Conservation (phyloP, 108 stramenopile species). For the Cyclotella atomus region DNA sequence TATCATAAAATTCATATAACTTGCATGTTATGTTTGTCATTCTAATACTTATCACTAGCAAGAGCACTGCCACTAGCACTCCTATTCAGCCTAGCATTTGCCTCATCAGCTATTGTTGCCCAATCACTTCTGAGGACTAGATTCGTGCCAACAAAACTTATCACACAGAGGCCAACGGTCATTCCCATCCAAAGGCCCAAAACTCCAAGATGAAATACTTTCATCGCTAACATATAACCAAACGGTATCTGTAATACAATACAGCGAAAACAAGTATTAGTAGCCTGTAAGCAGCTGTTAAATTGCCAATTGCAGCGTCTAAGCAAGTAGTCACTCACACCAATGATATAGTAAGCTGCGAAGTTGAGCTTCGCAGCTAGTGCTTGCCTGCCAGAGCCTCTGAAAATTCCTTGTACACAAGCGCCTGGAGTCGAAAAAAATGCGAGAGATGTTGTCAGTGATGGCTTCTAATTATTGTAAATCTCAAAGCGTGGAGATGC, state of each 20-base stretch:
- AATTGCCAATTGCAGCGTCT: too few species aligned
- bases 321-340: conserved; percentile 13
- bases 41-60: too few species aligned
- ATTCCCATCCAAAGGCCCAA: conserved; percentile 46
- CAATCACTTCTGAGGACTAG: conserved; percentile 42
- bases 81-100: neutral
- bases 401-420: conserved; percentile 43
- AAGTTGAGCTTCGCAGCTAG: conserved; percentile 48
- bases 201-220: conserved; percentile 17
- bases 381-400: conserved; percentile 40
- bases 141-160: conserved; percentile 12
- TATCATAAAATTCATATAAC: too few species aligned
- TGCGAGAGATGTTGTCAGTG: too few species aligned
- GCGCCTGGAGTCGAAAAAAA: too few species aligned
- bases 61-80: neutral
- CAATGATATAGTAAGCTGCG: conserved; percentile 48
- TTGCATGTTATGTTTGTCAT: too few species aligned
- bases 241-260: conserved; percentile 16
- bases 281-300: neutral
- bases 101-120: conserved; percentile 21
- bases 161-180: conserved; percentile 19
- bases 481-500: neutral
- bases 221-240: conserved; percentile 29
- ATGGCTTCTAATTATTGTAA: too few species aligned
- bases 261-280: neutral